Percentiles rank a stretch among this genome's conserved stretches.
These are phyloP conservation scores for Erysimum pusillum DNA, from an alignment of 441 rosid genomes.

Conservation along the genomic window DNA sequence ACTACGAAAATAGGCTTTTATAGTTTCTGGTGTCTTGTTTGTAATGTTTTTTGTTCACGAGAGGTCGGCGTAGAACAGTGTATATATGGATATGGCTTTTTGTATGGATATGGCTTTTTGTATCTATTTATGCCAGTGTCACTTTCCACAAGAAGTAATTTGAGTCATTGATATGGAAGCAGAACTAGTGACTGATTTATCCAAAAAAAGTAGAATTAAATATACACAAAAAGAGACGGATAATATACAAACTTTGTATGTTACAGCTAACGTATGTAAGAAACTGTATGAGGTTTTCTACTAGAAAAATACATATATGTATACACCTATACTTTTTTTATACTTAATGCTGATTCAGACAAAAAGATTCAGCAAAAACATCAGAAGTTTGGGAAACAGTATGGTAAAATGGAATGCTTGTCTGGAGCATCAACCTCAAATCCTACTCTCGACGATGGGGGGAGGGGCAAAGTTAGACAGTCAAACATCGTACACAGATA, in stretches of 20 bases:
- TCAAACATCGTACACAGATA: slow-evolving; percentile 93
- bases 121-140: slow-evolving; percentile 10
- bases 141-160: slow-evolving; percentile 11
- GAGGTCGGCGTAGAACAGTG: slow-evolving; percentile 33
- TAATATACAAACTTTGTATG: slow-evolving; percentile 39
- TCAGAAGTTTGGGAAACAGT: slow-evolving; percentile 27
- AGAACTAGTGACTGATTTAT: not conserved
- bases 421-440: slow-evolving; percentile 43
- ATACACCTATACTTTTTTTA: slow-evolving; percentile 37
- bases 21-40: slow-evolving; percentile 10
- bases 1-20: slow-evolving; percentile 8
- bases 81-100: slow-evolving; percentile 3
- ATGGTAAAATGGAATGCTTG: slow-evolving; percentile 32
- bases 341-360: slow-evolving; percentile 46
- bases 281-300: slow-evolving; percentile 23
- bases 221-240: slow-evolving; percentile 9
- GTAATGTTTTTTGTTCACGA: not conserved
- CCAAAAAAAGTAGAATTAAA: not conserved
- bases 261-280: slow-evolving; percentile 29
- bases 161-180: not conserved
- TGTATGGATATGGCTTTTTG: not conserved
- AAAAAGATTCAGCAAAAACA: slow-evolving; percentile 47
- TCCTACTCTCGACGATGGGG: slow-evolving; percentile 30
- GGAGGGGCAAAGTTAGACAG: slow-evolving; percentile 41
- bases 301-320: slow-evolving; percentile 18